Percentiles rank a stretch among this genome's conserved stretches.
Conservation (phyloP, 169 alveolate genomes). For the Cryptosporidium ubiquitum region DNA sequence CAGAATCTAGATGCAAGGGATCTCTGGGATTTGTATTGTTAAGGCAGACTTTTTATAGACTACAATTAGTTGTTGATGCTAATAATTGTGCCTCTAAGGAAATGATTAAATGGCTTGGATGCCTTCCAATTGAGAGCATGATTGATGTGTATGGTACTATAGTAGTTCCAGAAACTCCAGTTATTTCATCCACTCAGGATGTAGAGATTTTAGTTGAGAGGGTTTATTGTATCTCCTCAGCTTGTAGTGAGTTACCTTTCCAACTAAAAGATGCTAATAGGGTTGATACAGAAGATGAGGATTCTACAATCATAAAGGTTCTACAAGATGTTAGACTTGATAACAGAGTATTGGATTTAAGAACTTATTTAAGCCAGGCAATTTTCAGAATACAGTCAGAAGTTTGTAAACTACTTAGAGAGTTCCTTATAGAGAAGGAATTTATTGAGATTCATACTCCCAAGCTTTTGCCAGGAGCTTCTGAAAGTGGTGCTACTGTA, state of each 20-base stretch:
- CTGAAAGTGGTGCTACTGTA: conserved; percentile 99
- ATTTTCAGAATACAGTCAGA: conserved; percentile 93
- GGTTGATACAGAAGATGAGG: conserved; percentile 81
- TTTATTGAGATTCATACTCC: conserved; percentile 99
- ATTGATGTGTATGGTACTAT: conserved; percentile 94
- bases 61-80: conserved; percentile 85
- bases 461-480: conserved; percentile 97
- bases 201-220: conserved; percentile 90
- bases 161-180: conserved; percentile 89
- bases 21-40: conserved; percentile 82
- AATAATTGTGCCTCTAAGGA: conserved; percentile 81
- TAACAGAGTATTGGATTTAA: conserved; percentile 95
- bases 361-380: conserved; percentile 94
- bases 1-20: conserved; percentile 86
- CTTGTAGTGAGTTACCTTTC: conserved; percentile 93
- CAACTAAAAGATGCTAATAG: conserved; percentile 95
- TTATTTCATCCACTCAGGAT: conserved; percentile 89
- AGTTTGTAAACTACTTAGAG: conserved; percentile 93
- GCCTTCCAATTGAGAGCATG: conserved; percentile 91
- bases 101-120: conserved; percentile 89
- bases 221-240: conserved; percentile 87
- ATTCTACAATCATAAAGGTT: conserved; percentile 88
- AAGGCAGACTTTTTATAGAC: conserved; percentile 81
- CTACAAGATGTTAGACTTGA: conserved; percentile 95
- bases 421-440: conserved; percentile 86